Percentiles rank a stretch among this genome's conserved stretches.
phyloP scores from a whole-genome alignment of 345 rosid species.

The Linum usitatissimum region DNA sequence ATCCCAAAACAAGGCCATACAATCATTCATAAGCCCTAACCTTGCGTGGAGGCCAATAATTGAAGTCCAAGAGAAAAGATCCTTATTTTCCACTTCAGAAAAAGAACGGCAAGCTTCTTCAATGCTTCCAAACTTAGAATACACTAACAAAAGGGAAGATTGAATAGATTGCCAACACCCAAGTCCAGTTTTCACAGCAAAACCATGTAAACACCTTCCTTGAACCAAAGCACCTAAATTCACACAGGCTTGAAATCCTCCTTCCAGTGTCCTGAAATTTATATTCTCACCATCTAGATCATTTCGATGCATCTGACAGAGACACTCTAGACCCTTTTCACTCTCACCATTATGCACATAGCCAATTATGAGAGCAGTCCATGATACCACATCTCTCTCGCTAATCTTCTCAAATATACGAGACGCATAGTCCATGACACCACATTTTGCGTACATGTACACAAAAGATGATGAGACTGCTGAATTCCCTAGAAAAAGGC shows the following conservation, averaged over 20 bases:
- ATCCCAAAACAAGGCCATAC: constrained; percentile 40
- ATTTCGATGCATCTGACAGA: constrained; percentile 35
- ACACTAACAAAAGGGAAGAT: constrained; percentile 42
- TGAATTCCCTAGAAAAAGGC: constrained; percentile 28
- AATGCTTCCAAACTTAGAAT: constrained; percentile 39
- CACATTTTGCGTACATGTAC: constrained; percentile 42
- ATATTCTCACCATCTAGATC: constrained; percentile 33
- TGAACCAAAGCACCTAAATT: constrained; percentile 34
- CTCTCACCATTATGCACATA: constrained; percentile 52
- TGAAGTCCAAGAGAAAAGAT: constrained; percentile 62
- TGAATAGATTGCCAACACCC: constrained; percentile 24
- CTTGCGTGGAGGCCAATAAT: constrained; percentile 43
- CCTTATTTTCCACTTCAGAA: constrained; percentile 35
- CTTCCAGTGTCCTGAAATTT: constrained; percentile 49
- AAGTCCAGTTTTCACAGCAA: constrained; percentile 41
- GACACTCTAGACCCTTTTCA: constrained; percentile 40
- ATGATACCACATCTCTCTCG: constrained; percentile 51
- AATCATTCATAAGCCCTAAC: constrained; percentile 31
- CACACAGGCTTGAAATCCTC: constrained; percentile 54
- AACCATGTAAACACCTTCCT: constrained; percentile 54
- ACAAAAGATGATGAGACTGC: constrained; percentile 57
- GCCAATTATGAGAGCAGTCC: constrained; percentile 59
- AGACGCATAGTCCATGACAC: constrained; percentile 31
- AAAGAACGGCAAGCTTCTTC: constrained; percentile 39
- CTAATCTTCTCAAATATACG: constrained; percentile 47